These are phyloP conservation scores for Boletus hoseneyae DNA, from an alignment of 1,284 basidiomycete genomes.

Conservation along the genomic window DNA sequence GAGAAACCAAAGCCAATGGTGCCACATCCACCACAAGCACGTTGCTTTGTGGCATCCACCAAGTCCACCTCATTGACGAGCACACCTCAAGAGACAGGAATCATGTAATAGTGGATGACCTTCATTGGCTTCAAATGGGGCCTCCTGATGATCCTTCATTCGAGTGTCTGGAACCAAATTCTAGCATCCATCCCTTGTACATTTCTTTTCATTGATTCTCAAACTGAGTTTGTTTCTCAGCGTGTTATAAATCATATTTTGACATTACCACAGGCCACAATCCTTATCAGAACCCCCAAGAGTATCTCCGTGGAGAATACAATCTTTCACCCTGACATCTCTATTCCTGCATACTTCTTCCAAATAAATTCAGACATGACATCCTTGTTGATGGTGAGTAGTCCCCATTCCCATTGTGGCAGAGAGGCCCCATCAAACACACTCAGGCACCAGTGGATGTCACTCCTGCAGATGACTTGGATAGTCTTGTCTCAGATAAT, in stretches of 20 bases:
- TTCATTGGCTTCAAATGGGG: constrained; percentile 71
- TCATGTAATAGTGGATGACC: constrained; percentile 70
- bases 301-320: constrained; percentile 82
- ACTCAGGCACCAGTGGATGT: constrained; percentile 62
- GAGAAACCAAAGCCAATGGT: constrained; percentile 16
- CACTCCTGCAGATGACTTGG: constrained; percentile 46
- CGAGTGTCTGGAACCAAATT: constrained; percentile 80
- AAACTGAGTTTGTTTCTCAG: neutral
- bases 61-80: constrained; percentile 17
- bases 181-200: constrained; percentile 79
- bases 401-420: constrained; percentile 87
- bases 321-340: constrained; percentile 80
- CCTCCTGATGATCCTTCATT: constrained; percentile 70
- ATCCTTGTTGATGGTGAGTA: constrained; percentile 91
- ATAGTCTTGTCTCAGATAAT: constrained; percentile 35
- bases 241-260: neutral
- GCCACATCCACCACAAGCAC: constrained; percentile 3
- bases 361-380: constrained; percentile 76
- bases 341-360: constrained; percentile 84
- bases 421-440: constrained; percentile 72
- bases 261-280: constrained; percentile 55
- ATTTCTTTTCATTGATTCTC: constrained; percentile 29
- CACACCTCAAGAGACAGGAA: constrained; percentile 54
- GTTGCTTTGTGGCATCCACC: constrained; percentile 4
- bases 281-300: constrained; percentile 70